These are phyloP conservation scores for Botrytis byssoidea DNA, from an alignment of 2,329 filamentous ascomycete genomes.

Conservation along the genomic window DNA sequence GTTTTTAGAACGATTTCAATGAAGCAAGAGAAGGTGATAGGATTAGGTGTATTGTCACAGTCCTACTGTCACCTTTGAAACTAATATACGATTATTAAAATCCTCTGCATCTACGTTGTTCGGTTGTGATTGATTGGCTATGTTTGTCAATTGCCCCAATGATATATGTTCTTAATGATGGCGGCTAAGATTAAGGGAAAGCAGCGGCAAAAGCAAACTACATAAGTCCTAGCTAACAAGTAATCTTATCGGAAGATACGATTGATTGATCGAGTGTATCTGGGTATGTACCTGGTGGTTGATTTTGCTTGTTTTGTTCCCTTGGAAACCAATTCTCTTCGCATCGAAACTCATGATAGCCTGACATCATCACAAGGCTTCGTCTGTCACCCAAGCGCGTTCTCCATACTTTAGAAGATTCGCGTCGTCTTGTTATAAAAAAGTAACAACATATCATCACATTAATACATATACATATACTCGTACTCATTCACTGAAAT, in stretches of 20 bases:
- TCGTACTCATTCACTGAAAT: not conserved
- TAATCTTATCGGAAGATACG: not conserved
- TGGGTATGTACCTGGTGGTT: not conserved
- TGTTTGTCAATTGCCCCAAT: not conserved
- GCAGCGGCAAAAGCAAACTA: slow-evolving; percentile 6
- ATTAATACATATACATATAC: not conserved
- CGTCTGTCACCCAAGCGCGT: slow-evolving; percentile 18
- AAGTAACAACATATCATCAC: slow-evolving; percentile 7
- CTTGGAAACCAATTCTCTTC: not conserved
- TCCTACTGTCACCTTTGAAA: not conserved
- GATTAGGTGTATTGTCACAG: not conserved
- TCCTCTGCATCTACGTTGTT: not conserved
- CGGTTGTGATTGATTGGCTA: not conserved
- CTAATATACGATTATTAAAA: slow-evolving; percentile 8
- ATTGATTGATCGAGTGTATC: not conserved
- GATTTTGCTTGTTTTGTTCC: not conserved
- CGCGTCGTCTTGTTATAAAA: slow-evolving; percentile 14
- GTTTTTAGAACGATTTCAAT: slow-evolving; percentile 1
- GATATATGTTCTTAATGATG: not conserved
- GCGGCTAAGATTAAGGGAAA: not conserved
- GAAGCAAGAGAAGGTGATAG: not conserved
- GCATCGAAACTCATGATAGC: slow-evolving; percentile 2
- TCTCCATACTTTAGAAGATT: slow-evolving; percentile 11
- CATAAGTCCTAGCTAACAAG: not conserved
- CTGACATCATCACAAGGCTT: slow-evolving; percentile 23